These are phyloP conservation scores for Didymella pomorum DNA, from an alignment of 2,329 filamentous ascomycete genomes.

Conservation along the genomic window DNA sequence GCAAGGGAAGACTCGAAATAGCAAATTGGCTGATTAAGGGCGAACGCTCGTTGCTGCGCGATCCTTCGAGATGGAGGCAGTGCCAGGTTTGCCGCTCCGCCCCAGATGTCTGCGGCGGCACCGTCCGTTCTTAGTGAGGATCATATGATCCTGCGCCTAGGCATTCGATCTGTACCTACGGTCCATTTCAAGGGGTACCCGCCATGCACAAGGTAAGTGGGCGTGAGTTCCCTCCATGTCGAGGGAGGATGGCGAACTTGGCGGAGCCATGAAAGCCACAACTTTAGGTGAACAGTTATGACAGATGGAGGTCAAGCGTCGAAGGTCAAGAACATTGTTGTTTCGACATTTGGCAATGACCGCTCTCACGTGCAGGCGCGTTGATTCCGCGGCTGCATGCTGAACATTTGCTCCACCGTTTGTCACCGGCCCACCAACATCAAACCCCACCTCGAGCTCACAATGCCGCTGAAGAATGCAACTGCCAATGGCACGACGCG, in stretches of 20 bases:
- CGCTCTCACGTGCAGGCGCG: constrained; percentile 4
- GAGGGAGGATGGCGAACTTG: background rate
- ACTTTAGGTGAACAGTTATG: background rate
- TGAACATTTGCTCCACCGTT: constrained; percentile 1
- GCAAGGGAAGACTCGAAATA: constrained; percentile 5
- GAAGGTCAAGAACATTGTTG: background rate
- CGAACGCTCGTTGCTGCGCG: background rate
- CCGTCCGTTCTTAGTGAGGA: constrained; percentile 1
- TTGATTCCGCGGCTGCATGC: constrained; percentile 1
- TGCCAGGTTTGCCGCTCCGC: constrained; percentile 9
- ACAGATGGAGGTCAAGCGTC: background rate
- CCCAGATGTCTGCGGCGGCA: background rate
- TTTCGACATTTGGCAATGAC: constrained; percentile 1
- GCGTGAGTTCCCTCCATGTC: background rate
- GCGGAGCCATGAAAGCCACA: too few relatives aligned
- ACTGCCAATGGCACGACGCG: constrained; percentile 30
- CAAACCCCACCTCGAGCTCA: constrained; percentile 1
- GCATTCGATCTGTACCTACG: background rate
- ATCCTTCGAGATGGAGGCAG: constrained; percentile 10
- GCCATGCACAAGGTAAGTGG: background rate
- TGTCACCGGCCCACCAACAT: constrained; percentile 8
- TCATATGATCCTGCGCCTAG: constrained; percentile 8
- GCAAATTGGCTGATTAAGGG: constrained; percentile 9
- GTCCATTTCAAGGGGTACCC: background rate
- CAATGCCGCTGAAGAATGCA: constrained; percentile 41